Percentiles rank a stretch among this genome's conserved stretches.
Evolutionary conservation across 2,329 filamentous ascomycete genomes (phyloP).

Genomic region (Trichothecium sympodiale): DNA sequence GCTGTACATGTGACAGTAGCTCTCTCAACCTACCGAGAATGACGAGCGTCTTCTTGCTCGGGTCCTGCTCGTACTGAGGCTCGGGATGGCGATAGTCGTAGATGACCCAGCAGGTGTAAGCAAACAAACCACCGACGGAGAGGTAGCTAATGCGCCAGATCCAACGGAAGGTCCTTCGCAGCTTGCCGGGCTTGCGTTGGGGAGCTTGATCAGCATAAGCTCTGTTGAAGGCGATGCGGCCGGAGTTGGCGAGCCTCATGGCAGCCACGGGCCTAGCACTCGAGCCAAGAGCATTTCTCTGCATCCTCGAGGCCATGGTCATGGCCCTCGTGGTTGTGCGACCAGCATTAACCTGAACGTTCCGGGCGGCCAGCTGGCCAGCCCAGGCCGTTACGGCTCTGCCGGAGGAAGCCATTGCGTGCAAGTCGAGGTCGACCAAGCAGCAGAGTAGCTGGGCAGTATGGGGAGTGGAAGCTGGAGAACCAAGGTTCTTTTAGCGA

Average conservation of each 20-base stretch:
- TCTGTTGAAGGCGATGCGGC: slow-evolving; percentile 30
- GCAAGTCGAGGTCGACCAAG: slow-evolving; percentile 8
- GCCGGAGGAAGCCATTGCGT: slow-evolving; percentile 33
- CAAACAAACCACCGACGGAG: slow-evolving; percentile 56
- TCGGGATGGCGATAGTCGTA: slow-evolving; percentile 72
- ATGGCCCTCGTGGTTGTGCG: slow-evolving; percentile 8
- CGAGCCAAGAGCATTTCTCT: slow-evolving; percentile 10
- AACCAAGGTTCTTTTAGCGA: no score
- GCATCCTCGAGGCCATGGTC: slow-evolving; percentile 3
- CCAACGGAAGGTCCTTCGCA: slow-evolving; percentile 63
- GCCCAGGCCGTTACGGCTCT: slow-evolving; percentile 28
- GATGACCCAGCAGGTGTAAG: slow-evolving; percentile 68
- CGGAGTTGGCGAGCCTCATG: slow-evolving; percentile 22
- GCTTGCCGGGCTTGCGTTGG: slow-evolving; percentile 43
- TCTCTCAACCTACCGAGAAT: slow-evolving; percentile 64
- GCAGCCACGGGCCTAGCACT: slow-evolving; percentile 17
- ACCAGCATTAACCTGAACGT: no score
- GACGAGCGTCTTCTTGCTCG: slow-evolving; percentile 91
- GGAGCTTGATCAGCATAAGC: slow-evolving; percentile 40
- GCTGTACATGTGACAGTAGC: no score
- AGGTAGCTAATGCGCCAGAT: slow-evolving; percentile 76
- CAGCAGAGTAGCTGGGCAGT: neutral
- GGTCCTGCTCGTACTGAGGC: slow-evolving; percentile 69
- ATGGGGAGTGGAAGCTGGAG: no score
- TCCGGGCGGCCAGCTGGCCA: slow-evolving; percentile 5